Base-by-base conservation (phyloP, 23 red algal genomes). In the Gracilaria gracilis region DNA sequence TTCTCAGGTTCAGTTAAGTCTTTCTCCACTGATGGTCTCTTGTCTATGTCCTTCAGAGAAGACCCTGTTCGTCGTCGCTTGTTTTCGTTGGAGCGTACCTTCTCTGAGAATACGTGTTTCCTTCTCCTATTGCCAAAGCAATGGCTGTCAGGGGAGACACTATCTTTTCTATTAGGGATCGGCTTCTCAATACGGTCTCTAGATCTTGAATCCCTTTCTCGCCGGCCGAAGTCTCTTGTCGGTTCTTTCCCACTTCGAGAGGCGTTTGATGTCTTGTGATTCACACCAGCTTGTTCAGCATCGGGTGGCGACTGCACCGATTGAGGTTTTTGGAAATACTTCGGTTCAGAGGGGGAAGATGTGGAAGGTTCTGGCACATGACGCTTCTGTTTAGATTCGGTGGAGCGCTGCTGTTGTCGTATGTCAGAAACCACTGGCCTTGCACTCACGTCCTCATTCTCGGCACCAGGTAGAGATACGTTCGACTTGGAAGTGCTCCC, bases 131-230 rank as follows among this genome's bases (percentile, higher is more conserved):
- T 62, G 9, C 61, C 74, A 27, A 61, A n/a, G 40, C 15, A 27
- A 34, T 44, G 71, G 13, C 39, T 67, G 20, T 90, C 75, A 51
- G 57, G 36, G 5, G 86, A 90, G 24, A 57, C 57, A n/a, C 82
- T 69, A 6, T 90, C 75, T 81, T 67, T 90, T 51, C 67, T 73
- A 55, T 71, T 33, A 7, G 33, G 14, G 14, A 36, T 25, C 9
- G 64, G 42, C 69, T 76, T 87, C 27, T 87, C 84, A 28, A 59
- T 13, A 1, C 69, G 65, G 20, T 87, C 84, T 49, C 50, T 70
- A 38, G 64, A 75, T 53, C 69, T 46, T 23, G 64, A 75, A 33
- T 87, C 84, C 11, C 69, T 38, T 12, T 73, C 84, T 13, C 67
- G 65, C 8, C 51, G 72, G 23, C 5, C n/a, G 0, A 34, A 15